Base-by-base conservation (phyloP, 148 eudicot species). In the Beta vulgaris region DNA sequence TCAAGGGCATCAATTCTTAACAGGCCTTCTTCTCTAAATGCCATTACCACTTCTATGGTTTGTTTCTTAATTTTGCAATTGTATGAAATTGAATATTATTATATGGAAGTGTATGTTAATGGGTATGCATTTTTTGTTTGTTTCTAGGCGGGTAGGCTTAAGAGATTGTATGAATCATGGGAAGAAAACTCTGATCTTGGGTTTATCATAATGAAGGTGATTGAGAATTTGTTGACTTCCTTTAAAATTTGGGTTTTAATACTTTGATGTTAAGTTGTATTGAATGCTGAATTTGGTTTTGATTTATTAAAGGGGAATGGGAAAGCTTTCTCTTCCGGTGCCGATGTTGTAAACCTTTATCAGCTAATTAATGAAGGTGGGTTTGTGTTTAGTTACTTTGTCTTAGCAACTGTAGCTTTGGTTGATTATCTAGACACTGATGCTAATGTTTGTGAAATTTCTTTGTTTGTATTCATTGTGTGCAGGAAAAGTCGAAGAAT, bases 161-260 rank as follows among this genome's bases (percentile, higher is more conserved):
- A 87, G 67, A 92, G 83, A 82, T 70, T 92, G 51, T 96, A 92
- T 69, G 87, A 91, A 83, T 88, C 93, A 49, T 92, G 99, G 99
- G 98, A 96, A 82, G 99, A 95, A 62, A 92, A 90, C 65, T 71
- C 94, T n/a, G 86, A 86, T 81, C 87, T 96, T 74, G 98, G 97
- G 69, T 92, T 92, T 77, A 84, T 92, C 58, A 36, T 88, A 62
- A 92, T 93, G 91, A 96, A 92, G 97, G 99, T 96, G 85, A 76
- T 1, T 51, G 12, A 28, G 26, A 36, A 10, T 10, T 12, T 66
- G 6, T 67, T 42, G 44, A 32, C 53, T 29, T 75, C 13, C 23
- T 53, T 21, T 9, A 37, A n/a, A 37, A n/a, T 32, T 67, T 46
- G 35, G 66, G 29, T 32, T 53, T 39, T 44, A 7, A 51, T 19